Percentiles rank a stretch among this genome's conserved stretches.
phyloP scores from a whole-genome alignment of 202 grass and related monocot species.

The Carex sylvatica region DNA sequence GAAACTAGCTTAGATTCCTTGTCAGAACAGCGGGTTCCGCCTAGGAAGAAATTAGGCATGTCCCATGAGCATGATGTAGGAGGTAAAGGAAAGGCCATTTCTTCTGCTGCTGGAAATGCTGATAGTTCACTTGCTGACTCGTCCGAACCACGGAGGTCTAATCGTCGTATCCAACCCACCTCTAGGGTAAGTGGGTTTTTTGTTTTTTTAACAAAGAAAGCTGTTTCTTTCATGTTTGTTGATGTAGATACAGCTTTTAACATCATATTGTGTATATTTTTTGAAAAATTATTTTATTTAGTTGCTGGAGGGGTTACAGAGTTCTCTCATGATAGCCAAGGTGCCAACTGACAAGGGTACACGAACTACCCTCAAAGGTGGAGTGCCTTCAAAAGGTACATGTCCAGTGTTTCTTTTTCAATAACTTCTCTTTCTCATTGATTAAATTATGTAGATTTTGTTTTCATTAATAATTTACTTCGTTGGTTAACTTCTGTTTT shows the following conservation, averaged over 20 bases:
- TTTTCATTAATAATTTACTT: constrained; percentile 17
- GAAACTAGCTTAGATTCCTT: constrained; percentile 29
- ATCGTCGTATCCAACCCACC: constrained; percentile 92
- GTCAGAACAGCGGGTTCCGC: constrained; percentile 11
- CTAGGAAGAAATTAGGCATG: constrained; percentile 13
- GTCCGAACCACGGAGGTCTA: constrained; percentile 79
- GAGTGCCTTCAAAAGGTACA: constrained; percentile 58
- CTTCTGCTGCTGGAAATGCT: constrained; percentile 41
- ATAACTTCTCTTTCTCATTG: constrained; percentile 3
- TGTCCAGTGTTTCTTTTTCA: neutral
- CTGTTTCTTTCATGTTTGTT: neutral
- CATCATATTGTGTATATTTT: constrained; percentile 15
- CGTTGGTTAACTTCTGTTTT: constrained; percentile 11
- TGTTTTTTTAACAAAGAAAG: neutral
- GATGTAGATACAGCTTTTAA: neutral
- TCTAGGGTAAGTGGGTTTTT: constrained; percentile 57
- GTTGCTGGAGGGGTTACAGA: constrained; percentile 95
- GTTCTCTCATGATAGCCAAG: constrained; percentile 82
- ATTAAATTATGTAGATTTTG: neutral
- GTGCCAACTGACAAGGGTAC: constrained; percentile 62
- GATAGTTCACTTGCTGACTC: constrained; percentile 43
- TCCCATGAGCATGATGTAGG: constrained; percentile 21
- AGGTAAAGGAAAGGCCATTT: constrained; percentile 33
- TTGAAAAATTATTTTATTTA: constrained; percentile 27
- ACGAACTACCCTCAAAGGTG: constrained; percentile 49